Evolutionary conservation across 176 grass and related monocot species (phyloP), one percentile per base, ranked within the genome.

Genomic region (Otatea glauca): DNA sequence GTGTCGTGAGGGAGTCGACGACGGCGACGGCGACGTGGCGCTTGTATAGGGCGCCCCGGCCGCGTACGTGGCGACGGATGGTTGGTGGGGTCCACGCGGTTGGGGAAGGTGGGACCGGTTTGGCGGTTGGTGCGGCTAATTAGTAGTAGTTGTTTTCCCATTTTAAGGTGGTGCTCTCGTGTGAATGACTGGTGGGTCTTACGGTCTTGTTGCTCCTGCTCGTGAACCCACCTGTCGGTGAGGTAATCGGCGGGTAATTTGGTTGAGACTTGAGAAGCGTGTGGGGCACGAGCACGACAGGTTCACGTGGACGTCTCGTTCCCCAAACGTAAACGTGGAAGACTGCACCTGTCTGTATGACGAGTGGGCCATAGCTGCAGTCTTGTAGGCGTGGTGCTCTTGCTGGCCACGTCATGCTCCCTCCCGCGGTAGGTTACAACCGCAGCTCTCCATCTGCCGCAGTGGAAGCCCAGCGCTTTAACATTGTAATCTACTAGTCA

Each of bases 1-100:
- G 79, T 65, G 65, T 4, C 79, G 84, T 78, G 84, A 7, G 78
- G 78, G 18, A 41, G 49, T 7, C n/a, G 68, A 4, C 39, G 72
- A 23, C 84, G 88, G 73, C 78, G 44, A 5, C 74, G 74, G 5
- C 67, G 81, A 34, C 63, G 88, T 83, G 74, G 88, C 74, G 10
- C 27, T 78, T 87, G 79, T 83, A 83, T 83, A 90, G 74, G 58
- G 74, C 0, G 15, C 53, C 3, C 18, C 66, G 45, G 78, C 72
- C 72, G 83, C 83, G 88, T 82, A 12, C 65, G 72, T 86, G 88
- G 78, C 73, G 88, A 83, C 58, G 83, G 65, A 2, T 7, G 24
- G 63, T 16, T 61, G 17, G 65, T 17, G 49, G 72, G 68, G 49
- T 79, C 88, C 79, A 86, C 73, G 58, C 65, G 88, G 47, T 86